phyloP scores from a whole-genome alignment of 768 basidiomycete species.

The Russula ochroleuca region DNA sequence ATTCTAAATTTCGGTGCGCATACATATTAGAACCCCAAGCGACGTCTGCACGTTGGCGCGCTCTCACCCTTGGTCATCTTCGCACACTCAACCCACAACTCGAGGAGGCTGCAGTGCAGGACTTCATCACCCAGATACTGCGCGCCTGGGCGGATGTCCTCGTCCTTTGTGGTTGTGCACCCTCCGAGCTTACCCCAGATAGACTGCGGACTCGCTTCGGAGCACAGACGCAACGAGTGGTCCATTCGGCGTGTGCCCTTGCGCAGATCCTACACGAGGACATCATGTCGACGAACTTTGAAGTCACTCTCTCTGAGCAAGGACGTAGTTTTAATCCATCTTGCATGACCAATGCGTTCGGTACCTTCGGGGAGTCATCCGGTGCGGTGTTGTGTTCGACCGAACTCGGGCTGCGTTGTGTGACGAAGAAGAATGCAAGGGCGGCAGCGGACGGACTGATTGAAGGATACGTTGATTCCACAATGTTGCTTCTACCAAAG shows the following conservation, averaged over 20 bases:
- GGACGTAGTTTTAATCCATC: conserved; percentile 46
- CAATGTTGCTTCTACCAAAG: conserved; percentile 64
- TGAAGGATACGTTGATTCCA: conserved; percentile 49
- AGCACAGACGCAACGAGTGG: conserved; percentile 61
- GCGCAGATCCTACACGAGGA: conserved; percentile 66
- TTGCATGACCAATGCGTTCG: conserved; percentile 61
- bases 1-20: conserved; percentile 18
- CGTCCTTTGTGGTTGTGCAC: conserved; percentile 53
- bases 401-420: conserved; percentile 66
- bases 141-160: conserved; percentile 70
- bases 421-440: conserved; percentile 43
- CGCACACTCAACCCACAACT: conserved; percentile 63
- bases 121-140: conserved; percentile 69
- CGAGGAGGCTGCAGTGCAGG: conserved; percentile 60
- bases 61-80: conserved; percentile 65
- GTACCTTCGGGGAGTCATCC: conserved; percentile 47
- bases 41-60: conserved; percentile 72
- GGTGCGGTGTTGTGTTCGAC: conserved; percentile 57
- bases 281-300: conserved; percentile 73
- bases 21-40: conserved; percentile 64
- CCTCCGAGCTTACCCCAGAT: conserved; percentile 29
- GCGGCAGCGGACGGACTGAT: conserved; percentile 32
- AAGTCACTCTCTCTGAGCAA: conserved; percentile 58
- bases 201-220: conserved; percentile 48
- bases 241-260: conserved; percentile 57